phyloP scores from a whole-genome alignment of 2,329 filamentous ascomycete genomes.

The Venturiaceae sp. region DNA sequence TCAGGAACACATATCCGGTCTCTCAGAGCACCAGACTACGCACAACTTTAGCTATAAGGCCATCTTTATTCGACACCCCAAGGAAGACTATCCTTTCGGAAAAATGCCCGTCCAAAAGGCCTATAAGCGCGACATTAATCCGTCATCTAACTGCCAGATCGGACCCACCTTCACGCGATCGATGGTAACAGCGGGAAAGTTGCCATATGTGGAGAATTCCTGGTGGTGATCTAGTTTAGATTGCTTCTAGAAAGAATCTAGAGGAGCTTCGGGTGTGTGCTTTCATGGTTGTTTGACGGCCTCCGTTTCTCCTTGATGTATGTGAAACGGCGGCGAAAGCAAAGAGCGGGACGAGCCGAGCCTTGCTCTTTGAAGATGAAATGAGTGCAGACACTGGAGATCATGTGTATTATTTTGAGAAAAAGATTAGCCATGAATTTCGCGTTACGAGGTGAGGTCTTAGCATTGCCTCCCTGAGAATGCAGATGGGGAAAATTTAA shows the following conservation, averaged over 20 bases:
- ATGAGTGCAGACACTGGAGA: too few species aligned
- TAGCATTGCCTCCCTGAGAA: too few species aligned
- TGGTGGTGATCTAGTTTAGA: constrained; percentile 8
- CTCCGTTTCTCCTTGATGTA: background rate
- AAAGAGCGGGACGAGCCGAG: constrained; percentile 10
- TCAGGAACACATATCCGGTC: background rate
- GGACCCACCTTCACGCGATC: background rate
- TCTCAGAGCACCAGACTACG: background rate
- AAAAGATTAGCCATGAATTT: too few species aligned
- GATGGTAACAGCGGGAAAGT: too few species aligned
- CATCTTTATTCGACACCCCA: background rate
- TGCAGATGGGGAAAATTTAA: too few species aligned
- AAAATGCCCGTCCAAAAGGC: background rate
- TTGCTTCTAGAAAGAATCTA: background rate
- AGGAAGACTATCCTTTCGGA: background rate
- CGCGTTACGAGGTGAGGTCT: too few species aligned
- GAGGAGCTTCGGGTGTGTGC: background rate
- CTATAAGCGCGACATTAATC: background rate
- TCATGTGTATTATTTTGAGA: too few species aligned
- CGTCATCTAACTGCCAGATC: background rate
- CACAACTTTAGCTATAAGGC: background rate
- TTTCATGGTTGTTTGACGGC: background rate
- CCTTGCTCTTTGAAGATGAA: too few species aligned
- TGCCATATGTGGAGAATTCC: background rate
- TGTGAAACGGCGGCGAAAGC: background rate